Base-by-base conservation (phyloP, 441 rosid genomes). In the Euphorbia schlechtendalii region DNA sequence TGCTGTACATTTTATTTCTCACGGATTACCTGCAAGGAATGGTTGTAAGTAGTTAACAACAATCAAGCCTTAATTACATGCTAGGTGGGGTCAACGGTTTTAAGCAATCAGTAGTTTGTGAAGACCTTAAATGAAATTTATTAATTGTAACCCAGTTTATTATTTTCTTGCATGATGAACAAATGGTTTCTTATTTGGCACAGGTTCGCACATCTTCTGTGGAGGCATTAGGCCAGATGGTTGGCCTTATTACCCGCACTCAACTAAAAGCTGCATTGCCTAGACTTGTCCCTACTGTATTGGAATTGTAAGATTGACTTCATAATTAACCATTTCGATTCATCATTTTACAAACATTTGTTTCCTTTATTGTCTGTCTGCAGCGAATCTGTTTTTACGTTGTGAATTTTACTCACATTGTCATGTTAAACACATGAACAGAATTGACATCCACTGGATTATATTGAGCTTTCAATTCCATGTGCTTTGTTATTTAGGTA, bases 191-290 rank as follows among this genome's bases (percentile, higher is more conserved):
- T 59, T 78, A 56, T 68, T 72, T 75, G 68, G 49, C 59, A 69
- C 67, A 94, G 99, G 96, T 91, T 56, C 96, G 96, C 40, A 77
- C 84, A 61, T 85, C 92, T 64, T 86, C 99, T 71, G 92, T 94
- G 60, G 96, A 94, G 80, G 99, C 97, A 60, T 78, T 94, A 74
- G 97, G 99, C 70, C 99, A 94, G 72, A 89, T 94, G 97, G 94
- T 90, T 70, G 92, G 96, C 73, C 92, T 91, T 75, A 76, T 94
- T 75, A 82, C 88, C 34, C 80, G 99, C 69, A 66, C 92, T 58
- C 86, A 91, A 72, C 80, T 94, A 67, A 94, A 91, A 79, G 86
- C 96, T 61, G 99, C 99, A 71, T 75, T 94, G 80, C 96, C 98
- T 28, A 86, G 90, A 77, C 89, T 94, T 66, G 79, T 89, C 69